A percentile compares a stretch with the other conserved stretches of the same genome.
Conservation (phyloP, 306 rosid species). For the Abrus pulchellus region DNA sequence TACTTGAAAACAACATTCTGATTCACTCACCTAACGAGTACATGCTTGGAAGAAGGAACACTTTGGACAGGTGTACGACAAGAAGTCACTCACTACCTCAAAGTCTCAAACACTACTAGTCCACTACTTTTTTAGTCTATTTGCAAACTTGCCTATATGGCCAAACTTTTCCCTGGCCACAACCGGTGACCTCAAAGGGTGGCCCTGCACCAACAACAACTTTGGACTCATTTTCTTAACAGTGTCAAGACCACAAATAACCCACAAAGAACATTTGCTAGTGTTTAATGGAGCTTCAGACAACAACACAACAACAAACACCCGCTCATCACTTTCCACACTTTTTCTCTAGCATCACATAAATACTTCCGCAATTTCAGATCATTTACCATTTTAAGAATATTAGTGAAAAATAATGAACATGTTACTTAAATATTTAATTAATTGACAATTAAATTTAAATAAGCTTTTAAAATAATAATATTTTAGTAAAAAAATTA, state of each 20-base stretch:
- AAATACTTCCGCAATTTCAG: not conserved
- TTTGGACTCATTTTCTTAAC: conserved; percentile 35
- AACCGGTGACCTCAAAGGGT: not conserved
- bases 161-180: conserved; percentile 42
- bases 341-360: conserved; percentile 5
- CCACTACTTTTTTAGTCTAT: conserved; percentile 30
- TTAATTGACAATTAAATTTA: no score
- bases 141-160: not conserved
- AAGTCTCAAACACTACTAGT: not conserved
- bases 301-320: conserved; percentile 49
- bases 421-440: no score
- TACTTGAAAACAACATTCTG: conserved; percentile 37
- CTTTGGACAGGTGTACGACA: conserved; percentile 42
- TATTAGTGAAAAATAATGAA: no score
- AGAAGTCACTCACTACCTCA: conserved; percentile 8
- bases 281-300: conserved; percentile 28
- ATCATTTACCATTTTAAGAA: not conserved
- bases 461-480: no score
- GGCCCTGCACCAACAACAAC: conserved; percentile 43
- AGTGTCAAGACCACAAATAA: conserved; percentile 14
- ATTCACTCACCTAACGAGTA: conserved; percentile 19
- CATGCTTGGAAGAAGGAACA: conserved; percentile 30
- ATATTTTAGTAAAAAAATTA: no score
- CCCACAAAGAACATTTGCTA: not conserved
- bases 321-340: not conserved